Conservation (phyloP, 257 asterid genomes). For the Solanum chmielewskii region DNA sequence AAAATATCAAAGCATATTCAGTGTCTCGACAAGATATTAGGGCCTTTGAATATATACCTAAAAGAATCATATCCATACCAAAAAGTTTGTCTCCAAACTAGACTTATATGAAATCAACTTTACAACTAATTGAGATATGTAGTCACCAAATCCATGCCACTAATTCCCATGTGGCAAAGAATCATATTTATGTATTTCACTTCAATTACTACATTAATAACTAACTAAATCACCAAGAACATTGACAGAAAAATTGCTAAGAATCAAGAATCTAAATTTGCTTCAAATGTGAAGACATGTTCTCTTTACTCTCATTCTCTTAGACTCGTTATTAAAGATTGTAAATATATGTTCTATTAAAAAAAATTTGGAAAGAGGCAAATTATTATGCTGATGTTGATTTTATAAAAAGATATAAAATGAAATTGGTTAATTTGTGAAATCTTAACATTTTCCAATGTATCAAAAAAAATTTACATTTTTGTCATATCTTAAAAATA, state of each 20-base stretch:
- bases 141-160: not conserved
- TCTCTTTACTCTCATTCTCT: not conserved
- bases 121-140: not conserved
- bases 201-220: not conserved
- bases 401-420: not conserved
- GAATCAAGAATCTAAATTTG: not conserved
- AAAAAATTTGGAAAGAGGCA: not conserved
- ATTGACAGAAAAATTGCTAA: not conserved
- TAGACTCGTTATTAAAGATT: not conserved
- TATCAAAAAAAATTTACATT: too few species aligned
- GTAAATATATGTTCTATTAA: not conserved
- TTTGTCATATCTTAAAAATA: not conserved
- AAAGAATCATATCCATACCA: not conserved
- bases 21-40: not conserved
- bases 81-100: not conserved
- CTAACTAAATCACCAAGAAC: not conserved
- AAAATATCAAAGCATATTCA: not conserved
- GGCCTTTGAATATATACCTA: not conserved
- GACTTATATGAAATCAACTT: not conserved
- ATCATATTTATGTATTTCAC: not conserved
- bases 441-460: not conserved
- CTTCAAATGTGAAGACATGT: not conserved
- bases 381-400: not conserved
- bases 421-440: not conserved
- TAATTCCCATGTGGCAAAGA: not conserved